These are phyloP conservation scores for Exophiala aquamarina DNA, from an alignment of 2,329 filamentous ascomycete genomes.

Conservation along the genomic window DNA sequence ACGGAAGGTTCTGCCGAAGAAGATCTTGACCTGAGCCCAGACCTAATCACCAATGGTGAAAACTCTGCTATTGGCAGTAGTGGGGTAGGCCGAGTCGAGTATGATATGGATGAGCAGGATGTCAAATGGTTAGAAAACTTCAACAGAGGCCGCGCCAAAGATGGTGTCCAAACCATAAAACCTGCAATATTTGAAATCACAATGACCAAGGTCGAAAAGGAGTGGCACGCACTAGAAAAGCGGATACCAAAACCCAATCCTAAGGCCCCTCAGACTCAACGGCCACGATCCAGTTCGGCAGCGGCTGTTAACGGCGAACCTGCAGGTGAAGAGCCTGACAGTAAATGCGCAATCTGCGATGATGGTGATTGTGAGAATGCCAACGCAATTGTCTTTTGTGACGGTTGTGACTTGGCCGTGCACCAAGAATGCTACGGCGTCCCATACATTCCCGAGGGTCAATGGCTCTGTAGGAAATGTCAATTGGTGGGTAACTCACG, in stretches of 20 bases:
- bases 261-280: slow-evolving; percentile 90
- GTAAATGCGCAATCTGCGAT: slow-evolving; percentile 95
- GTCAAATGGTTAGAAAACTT: slow-evolving; percentile 90
- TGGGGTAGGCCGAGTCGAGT: slow-evolving; percentile 81
- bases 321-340: slow-evolving; percentile 88
- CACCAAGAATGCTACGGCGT: slow-evolving; percentile 99
- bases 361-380: slow-evolving; percentile 99
- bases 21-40: slow-evolving; percentile 58
- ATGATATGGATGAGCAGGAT: slow-evolving; percentile 99
- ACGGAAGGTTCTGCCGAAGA: slow-evolving; percentile 64
- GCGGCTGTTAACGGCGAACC: slow-evolving; percentile 94
- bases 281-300: slow-evolving; percentile 88
- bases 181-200: slow-evolving; percentile 95
- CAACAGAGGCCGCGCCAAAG: slow-evolving; percentile 72
- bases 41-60: slow-evolving; percentile 61
- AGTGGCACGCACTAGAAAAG: slow-evolving; percentile 95
- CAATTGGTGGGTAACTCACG: slow-evolving; percentile 90
- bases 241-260: slow-evolving; percentile 95
- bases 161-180: slow-evolving; percentile 78
- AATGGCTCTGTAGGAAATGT: slow-evolving; percentile 97
- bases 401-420: slow-evolving; percentile 94
- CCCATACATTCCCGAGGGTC: slow-evolving; percentile 96
- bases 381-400: slow-evolving; percentile 98
- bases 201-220: slow-evolving; percentile 98
- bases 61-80: slow-evolving; percentile 49